Percentiles rank a stretch among this genome's conserved stretches.
phyloP scores from a whole-genome alignment of 1,284 basidiomycete genomes.

The Trichosporon sp. region DNA sequence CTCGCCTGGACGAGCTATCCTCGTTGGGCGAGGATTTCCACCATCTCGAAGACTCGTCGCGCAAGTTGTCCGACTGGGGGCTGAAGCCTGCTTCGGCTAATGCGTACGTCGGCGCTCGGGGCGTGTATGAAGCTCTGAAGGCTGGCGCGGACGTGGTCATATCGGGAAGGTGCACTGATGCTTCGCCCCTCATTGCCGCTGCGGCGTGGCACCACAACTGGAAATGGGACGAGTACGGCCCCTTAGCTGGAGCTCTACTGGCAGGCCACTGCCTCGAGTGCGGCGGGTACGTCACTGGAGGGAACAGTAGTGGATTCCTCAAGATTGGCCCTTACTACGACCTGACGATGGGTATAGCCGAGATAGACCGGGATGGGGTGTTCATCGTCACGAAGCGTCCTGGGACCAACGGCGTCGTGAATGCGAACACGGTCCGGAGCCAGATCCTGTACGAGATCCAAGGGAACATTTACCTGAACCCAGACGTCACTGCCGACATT shows the following conservation, averaged over 20 bases:
- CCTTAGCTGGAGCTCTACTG: constrained; percentile 23
- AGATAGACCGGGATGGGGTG: constrained; percentile 24
- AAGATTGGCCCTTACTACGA: constrained; percentile 14
- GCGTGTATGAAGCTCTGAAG: constrained; percentile 9
- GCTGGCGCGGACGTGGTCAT: constrained; percentile 31
- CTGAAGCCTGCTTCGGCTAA: constrained; percentile 14
- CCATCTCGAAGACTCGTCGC: constrained; percentile 14
- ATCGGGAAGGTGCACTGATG: constrained; percentile 28
- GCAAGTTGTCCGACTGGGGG: constrained; percentile 8
- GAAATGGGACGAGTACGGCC: constrained; percentile 19
- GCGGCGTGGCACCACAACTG: constrained; percentile 28
- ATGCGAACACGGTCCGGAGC: constrained; percentile 10
- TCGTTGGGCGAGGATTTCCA: constrained; percentile 12
- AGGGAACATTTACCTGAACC: constrained; percentile 27
- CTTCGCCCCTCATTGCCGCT: constrained; percentile 21
- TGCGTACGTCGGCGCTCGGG: constrained; percentile 19
- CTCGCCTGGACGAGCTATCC: constrained; percentile 10
- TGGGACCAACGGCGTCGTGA: constrained; percentile 15
- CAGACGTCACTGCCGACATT: constrained; percentile 29
- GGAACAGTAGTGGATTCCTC: constrained; percentile 28
- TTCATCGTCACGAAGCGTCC: constrained; percentile 23
- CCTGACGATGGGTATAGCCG: constrained; percentile 29
- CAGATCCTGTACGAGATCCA: constrained; percentile 25
- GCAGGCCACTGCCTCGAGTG: constrained; percentile 25
- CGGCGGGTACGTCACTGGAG: constrained; percentile 28